Percentiles rank a stretch among this genome's conserved stretches.
phyloP scores from a whole-genome alignment of 2,329 filamentous ascomycete genomes.

The Trichophaea hybrida region DNA sequence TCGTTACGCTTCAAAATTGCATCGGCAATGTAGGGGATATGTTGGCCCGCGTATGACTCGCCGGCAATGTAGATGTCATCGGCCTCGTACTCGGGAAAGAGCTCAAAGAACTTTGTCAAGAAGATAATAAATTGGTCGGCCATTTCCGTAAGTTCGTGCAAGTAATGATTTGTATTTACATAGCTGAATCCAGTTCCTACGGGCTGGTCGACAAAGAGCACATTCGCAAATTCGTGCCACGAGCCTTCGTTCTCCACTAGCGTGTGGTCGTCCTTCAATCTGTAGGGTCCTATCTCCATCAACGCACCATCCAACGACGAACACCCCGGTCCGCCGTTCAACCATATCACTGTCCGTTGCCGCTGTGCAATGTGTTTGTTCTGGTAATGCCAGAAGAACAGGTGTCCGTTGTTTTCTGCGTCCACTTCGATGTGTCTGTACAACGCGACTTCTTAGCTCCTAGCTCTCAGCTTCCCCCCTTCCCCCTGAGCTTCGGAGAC shows the following conservation, averaged over 20 bases:
- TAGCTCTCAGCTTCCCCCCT: slow-evolving; percentile 6
- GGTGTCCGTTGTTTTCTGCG: slow-evolving; percentile 70
- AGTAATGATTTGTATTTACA: slow-evolving; percentile 73
- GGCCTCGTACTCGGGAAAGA: slow-evolving; percentile 82
- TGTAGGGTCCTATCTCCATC: slow-evolving; percentile 93
- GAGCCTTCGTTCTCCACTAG: slow-evolving; percentile 79
- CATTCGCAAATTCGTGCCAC: slow-evolving; percentile 95
- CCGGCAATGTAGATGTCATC: slow-evolving; percentile 92
- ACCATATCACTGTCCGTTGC: slow-evolving; percentile 85
- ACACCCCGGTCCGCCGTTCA: slow-evolving; percentile 93
- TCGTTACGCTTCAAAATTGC: slow-evolving; percentile 74
- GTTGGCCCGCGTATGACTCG: slow-evolving; percentile 91
- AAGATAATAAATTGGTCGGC: slow-evolving; percentile 75
- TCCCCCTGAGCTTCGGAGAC: slow-evolving; percentile 28
- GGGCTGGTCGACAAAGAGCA: slow-evolving; percentile 93
- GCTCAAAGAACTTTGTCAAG: slow-evolving; percentile 73
- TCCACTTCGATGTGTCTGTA: slow-evolving; percentile 79
- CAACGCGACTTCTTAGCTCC: slow-evolving; percentile 8
- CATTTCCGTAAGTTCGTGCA: slow-evolving; percentile 68
- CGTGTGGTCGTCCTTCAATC: slow-evolving; percentile 58
- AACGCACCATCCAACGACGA: slow-evolving; percentile 92
- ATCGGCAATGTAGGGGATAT: slow-evolving; percentile 93
- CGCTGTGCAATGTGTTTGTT: slow-evolving; percentile 88
- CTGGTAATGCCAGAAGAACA: slow-evolving; percentile 98
- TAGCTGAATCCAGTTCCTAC: slow-evolving; percentile 96